Evolutionary conservation across 768 basidiomycete genomes (phyloP).

Genomic region (Sutorius australiensis): DNA sequence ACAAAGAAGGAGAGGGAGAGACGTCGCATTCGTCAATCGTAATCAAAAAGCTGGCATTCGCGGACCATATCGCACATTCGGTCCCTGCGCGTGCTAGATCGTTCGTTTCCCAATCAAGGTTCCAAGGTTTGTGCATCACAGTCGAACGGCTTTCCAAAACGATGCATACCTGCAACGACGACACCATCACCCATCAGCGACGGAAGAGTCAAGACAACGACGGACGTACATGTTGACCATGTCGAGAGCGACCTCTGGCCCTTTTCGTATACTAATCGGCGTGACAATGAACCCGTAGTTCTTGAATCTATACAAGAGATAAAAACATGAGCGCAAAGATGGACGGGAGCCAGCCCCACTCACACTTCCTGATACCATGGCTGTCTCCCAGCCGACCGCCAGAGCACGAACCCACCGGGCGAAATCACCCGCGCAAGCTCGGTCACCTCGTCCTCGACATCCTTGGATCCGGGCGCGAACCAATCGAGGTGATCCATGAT

Average conservation of each 20-base stretch:
- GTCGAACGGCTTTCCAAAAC: slow-evolving; percentile 29
- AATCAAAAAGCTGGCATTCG: background rate
- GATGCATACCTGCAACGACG: slow-evolving; percentile 27
- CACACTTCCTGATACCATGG: slow-evolving; percentile 64
- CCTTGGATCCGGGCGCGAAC: slow-evolving; percentile 46
- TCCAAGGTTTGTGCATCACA: slow-evolving; percentile 2
- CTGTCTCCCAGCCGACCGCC: slow-evolving; percentile 58
- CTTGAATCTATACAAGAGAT: slow-evolving; percentile 38
- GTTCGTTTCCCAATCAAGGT: background rate
- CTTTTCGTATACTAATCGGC: slow-evolving; percentile 50
- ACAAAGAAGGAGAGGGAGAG: background rate
- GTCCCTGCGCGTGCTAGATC: background rate
- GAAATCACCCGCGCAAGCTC: slow-evolving; percentile 56
- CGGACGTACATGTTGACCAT: slow-evolving; percentile 62
- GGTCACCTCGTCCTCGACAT: slow-evolving; percentile 48
- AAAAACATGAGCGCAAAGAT: background rate
- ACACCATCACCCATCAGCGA: background rate
- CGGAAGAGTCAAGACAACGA: background rate
- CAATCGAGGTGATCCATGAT: slow-evolving; percentile 73
- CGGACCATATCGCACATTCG: background rate
- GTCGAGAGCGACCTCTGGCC: slow-evolving; percentile 50
- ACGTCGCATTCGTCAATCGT: background rate
- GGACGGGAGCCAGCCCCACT: slow-evolving; percentile 7
- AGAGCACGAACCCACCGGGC: slow-evolving; percentile 58
- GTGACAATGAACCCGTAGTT: slow-evolving; percentile 51